Evolutionary conservation across 768 basidiomycete genomes (phyloP).

Genomic region (Nidula microcarpa): DNA sequence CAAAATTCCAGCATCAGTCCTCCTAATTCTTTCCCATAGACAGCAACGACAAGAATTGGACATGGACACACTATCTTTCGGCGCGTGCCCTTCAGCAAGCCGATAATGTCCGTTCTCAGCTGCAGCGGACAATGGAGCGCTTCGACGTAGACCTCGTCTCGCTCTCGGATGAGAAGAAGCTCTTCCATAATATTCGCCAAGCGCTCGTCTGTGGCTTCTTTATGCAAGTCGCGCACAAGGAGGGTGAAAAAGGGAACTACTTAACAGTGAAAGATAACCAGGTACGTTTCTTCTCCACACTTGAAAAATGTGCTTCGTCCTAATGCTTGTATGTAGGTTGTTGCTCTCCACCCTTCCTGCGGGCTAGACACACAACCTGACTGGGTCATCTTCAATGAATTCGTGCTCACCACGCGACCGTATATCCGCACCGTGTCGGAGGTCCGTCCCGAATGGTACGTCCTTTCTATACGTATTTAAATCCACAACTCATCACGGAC

Average conservation of each 20-base stretch:
- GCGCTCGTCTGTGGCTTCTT: conserved; percentile 92
- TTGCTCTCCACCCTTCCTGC: conserved; percentile 80
- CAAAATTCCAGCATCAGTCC: not conserved
- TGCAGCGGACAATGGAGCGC: conserved; percentile 89
- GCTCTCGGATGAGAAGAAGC: conserved; percentile 63
- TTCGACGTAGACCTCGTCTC: conserved; percentile 78
- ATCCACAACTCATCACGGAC: not conserved
- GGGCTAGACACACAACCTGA: conserved; percentile 86
- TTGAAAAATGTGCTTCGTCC: not conserved
- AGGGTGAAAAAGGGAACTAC: conserved; percentile 86
- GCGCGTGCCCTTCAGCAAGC: conserved; percentile 82
- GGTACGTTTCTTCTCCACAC: conserved; percentile 31
- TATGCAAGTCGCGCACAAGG: conserved; percentile 97
- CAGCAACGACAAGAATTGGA: conserved; percentile 79
- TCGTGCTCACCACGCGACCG: conserved; percentile 83
- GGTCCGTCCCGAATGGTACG: conserved; percentile 80
- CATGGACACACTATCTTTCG: conserved; percentile 88
- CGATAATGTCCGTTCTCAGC: conserved; percentile 88
- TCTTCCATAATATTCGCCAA: conserved; percentile 73
- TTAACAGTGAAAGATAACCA: conserved; percentile 95
- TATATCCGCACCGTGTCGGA: conserved; percentile 94
- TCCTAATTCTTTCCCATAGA: conserved; percentile 37
- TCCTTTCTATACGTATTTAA: not conserved
- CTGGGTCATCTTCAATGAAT: conserved; percentile 94
- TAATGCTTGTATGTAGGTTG: conserved; percentile 36